Evolutionary conservation across 768 basidiomycete genomes (phyloP), one percentile per base, ranked within the genome.

Genomic region (Phylloporus scabripes): DNA sequence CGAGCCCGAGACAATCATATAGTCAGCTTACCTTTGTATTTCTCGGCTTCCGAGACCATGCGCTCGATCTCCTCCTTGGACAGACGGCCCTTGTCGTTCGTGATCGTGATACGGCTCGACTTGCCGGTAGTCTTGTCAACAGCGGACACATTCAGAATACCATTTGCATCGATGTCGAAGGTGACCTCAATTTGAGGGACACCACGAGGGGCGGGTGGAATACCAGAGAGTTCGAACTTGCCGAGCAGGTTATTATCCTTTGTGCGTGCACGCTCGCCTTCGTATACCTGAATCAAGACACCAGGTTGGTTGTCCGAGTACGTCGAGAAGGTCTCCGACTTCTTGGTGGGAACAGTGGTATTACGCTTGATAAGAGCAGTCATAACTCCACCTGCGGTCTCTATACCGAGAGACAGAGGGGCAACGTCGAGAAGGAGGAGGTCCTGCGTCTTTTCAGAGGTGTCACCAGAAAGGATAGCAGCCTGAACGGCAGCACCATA

Each of bases 341-440:
- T 97, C 77, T 95, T 96, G 61, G 94, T 96, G 23, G 95, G 95
- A 57, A 98, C 91, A 43, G 92, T 96, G 56, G 95, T 98, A 79
- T 98, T 97, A 47, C 94, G 87, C 75, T 93, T 94, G 80, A 97
- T 97, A 68, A 98, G 85, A 41, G 92, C 82, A 24, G 95, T 97
- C 91, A 98, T 94, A 67, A 97, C 94, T 82, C 95, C 95, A 70
- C 94, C 95, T 56, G 93, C 92, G 33, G 95, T 97, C 77, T 97
- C 95, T 63, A 98, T 96, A 83, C 93, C 93, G 53, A 85, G 80
- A 46, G 90, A 92, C 43, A 92, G 73, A 51, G 87, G 94, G 50
- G 88, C 75, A 51, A 98, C 94, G 70, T 98, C 95, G 63, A 97
- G 87, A 50, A 98, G 84, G 43, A 97, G 82, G 46, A 98, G 79